These are phyloP conservation scores for Penicillium verrucosum DNA, from an alignment of 2,329 filamentous ascomycete species.

Conservation along the genomic window DNA sequence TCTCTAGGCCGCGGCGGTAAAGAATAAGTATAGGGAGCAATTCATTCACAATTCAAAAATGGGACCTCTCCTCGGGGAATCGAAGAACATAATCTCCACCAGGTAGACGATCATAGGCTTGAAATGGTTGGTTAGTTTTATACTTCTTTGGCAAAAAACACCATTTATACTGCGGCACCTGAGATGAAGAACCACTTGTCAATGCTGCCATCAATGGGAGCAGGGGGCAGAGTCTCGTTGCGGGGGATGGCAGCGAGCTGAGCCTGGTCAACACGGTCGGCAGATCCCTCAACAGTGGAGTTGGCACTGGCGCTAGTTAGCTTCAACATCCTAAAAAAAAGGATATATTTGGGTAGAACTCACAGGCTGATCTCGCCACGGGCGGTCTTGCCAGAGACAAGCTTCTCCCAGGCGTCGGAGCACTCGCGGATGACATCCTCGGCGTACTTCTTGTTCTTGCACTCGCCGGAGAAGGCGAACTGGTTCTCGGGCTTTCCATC, in stretches of 20 bases:
- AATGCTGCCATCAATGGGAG: conserved; percentile 90
- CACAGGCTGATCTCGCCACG: conserved; percentile 78
- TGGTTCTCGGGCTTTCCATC: conserved; percentile 99
- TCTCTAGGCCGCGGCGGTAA: neutral
- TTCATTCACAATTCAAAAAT: conserved; percentile 2
- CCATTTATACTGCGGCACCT: conserved; percentile 74
- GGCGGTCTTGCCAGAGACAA: conserved; percentile 84
- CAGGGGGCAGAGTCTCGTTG: conserved; percentile 75
- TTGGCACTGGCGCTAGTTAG: conserved; percentile 63
- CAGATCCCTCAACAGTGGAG: conserved; percentile 69
- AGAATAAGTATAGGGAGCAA: neutral
- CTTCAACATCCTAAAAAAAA: neutral
- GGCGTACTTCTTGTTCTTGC: conserved; percentile 99
- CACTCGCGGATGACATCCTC: conserved; percentile 95
- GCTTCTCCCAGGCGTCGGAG: conserved; percentile 92
- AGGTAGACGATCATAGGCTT: conserved; percentile 4
- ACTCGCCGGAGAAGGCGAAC: conserved; percentile 99
- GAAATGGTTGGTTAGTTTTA: conserved; percentile 21
- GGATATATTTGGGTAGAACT: conserved; percentile 41
- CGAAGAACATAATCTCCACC: neutral
- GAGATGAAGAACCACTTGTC: conserved; percentile 99
- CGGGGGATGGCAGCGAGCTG: conserved; percentile 73
- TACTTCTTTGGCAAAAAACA: conserved; percentile 18
- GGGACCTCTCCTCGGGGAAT: neutral
- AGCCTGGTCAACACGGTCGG: conserved; percentile 65